Evolutionary conservation across 345 rosid genomes (phyloP).

Genomic region (Pistacia vera): DNA sequence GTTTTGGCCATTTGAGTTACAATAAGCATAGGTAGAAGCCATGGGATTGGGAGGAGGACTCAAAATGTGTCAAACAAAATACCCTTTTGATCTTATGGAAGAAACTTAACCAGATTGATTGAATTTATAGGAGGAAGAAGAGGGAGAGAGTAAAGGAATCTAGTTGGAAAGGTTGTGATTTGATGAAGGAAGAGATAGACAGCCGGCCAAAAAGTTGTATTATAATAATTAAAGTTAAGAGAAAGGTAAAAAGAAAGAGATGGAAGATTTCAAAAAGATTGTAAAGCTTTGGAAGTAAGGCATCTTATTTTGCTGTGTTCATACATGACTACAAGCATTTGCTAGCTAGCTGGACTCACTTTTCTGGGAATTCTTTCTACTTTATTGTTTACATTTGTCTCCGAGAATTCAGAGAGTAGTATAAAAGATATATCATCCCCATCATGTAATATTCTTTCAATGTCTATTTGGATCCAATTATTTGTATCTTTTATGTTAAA

Average conservation of each 20-base stretch:
- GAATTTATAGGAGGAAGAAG: constrained; percentile 26
- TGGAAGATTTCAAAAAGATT: neutral
- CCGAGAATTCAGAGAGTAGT: too few relatives aligned
- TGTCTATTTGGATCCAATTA: too few relatives aligned
- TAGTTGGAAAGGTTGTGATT: constrained; percentile 30
- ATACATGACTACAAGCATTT: constrained; percentile 11
- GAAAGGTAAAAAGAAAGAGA: neutral
- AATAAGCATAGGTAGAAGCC: constrained; percentile 1
- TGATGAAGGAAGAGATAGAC: constrained; percentile 21
- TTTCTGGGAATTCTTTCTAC: neutral
- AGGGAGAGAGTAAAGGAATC: constrained; percentile 31
- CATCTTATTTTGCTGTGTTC: constrained; percentile 31
- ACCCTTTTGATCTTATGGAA: too few relatives aligned
- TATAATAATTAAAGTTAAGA: neutral
- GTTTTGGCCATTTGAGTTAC: constrained; percentile 15
- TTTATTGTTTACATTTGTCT: neutral
- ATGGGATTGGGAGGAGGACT: neutral
- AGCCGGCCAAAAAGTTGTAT: constrained; percentile 44
- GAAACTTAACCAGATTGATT: too few relatives aligned
- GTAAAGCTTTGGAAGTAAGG: constrained; percentile 35
- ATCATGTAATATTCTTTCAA: too few relatives aligned
- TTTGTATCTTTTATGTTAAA: too few relatives aligned
- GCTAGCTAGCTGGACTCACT: constrained; percentile 10
- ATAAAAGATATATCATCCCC: too few relatives aligned
- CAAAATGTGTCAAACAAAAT: neutral